A percentile compares a stretch with the other conserved stretches of the same genome.
phyloP scores from a whole-genome alignment of 1,284 basidiomycete genomes.

The Amylostereum chailletii region DNA sequence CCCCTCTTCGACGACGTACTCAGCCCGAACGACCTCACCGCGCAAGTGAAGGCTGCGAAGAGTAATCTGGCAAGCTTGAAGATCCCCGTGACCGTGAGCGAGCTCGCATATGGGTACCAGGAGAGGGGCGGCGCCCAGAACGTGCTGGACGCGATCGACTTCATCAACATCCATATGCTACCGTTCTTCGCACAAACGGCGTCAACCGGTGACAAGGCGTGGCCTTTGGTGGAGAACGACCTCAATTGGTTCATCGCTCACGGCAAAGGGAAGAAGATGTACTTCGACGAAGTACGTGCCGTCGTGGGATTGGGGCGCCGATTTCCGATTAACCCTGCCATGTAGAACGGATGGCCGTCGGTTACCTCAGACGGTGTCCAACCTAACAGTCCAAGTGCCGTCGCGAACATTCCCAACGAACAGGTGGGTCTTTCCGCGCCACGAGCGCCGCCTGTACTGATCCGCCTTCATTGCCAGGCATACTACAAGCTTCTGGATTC shows the following conservation, averaged over 20 bases:
- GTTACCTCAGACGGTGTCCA: slow-evolving; percentile 44
- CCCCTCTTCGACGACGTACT: slow-evolving; percentile 62
- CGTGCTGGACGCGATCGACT: slow-evolving; percentile 57
- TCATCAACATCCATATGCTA: slow-evolving; percentile 62
- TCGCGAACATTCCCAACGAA: slow-evolving; percentile 52
- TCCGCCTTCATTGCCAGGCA: slow-evolving; percentile 24
- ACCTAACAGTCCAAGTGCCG: slow-evolving; percentile 42
- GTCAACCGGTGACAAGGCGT: slow-evolving; percentile 47
- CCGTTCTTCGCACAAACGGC: slow-evolving; percentile 61
- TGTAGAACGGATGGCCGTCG: slow-evolving; percentile 70
- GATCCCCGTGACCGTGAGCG: slow-evolving; percentile 58
- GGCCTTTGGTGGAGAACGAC: slow-evolving; percentile 50
- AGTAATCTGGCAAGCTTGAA: slow-evolving; percentile 38
- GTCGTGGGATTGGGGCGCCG: background rate
- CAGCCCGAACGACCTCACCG: slow-evolving; percentile 39
- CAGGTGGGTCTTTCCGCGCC: slow-evolving; percentile 26
- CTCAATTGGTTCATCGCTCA: slow-evolving; percentile 54
- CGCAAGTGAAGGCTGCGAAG: slow-evolving; percentile 45
- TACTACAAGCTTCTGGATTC: slow-evolving; percentile 61
- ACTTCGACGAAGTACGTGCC: slow-evolving; percentile 46
- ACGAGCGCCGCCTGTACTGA: background rate
- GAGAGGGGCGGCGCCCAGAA: slow-evolving; percentile 40
- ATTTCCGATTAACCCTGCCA: background rate
- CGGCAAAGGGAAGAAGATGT: slow-evolving; percentile 62
- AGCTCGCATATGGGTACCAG: slow-evolving; percentile 41